These are phyloP conservation scores for Chalaropsis thielavioides DNA, from an alignment of 2,329 filamentous ascomycete species.

Conservation along the genomic window DNA sequence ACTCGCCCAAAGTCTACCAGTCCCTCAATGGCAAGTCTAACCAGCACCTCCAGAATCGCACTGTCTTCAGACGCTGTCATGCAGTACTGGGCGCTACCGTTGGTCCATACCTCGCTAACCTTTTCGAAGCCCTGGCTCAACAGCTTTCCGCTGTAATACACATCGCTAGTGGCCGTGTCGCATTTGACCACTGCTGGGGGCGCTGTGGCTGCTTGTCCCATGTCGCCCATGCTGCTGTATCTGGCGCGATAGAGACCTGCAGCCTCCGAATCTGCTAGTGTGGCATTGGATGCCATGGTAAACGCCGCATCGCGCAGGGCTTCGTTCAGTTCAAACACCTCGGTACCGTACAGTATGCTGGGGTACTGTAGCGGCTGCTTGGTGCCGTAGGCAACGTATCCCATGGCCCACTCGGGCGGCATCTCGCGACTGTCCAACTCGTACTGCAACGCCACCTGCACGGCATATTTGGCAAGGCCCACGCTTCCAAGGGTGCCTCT, in stretches of 20 bases:
- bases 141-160: conserved; percentile 51
- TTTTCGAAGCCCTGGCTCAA: conserved; percentile 51
- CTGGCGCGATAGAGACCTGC: conserved; percentile 39
- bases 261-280: conserved; percentile 35
- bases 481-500: conserved; percentile 50
- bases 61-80: conserved; percentile 61
- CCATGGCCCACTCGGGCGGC: conserved; percentile 47
- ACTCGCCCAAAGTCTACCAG: conserved; percentile 51
- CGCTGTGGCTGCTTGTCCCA: conserved; percentile 30
- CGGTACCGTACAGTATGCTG: conserved; percentile 47
- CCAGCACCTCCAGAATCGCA: conserved; percentile 49
- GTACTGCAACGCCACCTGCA: conserved; percentile 63
- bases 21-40: conserved; percentile 42
- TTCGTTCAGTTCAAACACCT: conserved; percentile 53
- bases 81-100: conserved; percentile 53
- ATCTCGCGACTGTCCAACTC: conserved; percentile 60
- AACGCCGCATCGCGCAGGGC: conserved; percentile 41
- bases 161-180: conserved; percentile 55
- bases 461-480: conserved; percentile 52
- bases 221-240: conserved; percentile 32
- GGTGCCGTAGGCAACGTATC: conserved; percentile 53
- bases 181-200: conserved; percentile 46
- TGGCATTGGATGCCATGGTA: conserved; percentile 35
- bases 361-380: conserved; percentile 42
- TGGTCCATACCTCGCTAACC: conserved; percentile 49